A percentile compares a stretch with the other conserved stretches of the same genome.
phyloP scores from a whole-genome alignment of 257 asterid species.

The Jasminum sambac region DNA sequence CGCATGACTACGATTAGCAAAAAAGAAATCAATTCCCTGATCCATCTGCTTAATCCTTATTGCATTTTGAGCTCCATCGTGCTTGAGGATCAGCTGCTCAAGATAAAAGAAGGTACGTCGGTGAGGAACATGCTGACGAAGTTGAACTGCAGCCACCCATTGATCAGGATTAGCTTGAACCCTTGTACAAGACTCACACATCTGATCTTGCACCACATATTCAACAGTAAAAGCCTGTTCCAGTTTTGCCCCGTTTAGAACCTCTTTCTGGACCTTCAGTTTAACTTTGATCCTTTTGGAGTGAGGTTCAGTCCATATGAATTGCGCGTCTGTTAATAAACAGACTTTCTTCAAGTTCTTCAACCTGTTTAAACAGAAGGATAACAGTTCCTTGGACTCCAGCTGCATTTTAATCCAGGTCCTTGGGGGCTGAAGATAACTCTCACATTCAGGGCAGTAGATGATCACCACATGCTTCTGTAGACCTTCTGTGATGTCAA shows the following conservation, averaged over 20 bases:
- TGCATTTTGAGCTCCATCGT: slow-evolving; percentile 21
- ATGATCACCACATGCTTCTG: background rate
- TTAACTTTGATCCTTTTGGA: slow-evolving; percentile 3
- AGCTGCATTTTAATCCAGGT: slow-evolving; percentile 2
- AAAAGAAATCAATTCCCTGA: slow-evolving; percentile 31
- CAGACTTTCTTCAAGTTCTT: slow-evolving; percentile 3
- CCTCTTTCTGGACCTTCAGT: slow-evolving; percentile 24
- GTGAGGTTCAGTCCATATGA: slow-evolving; percentile 7
- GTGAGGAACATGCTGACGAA: slow-evolving; percentile 28
- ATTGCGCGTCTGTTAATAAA: background rate
- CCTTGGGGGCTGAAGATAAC: background rate
- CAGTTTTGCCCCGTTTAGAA: slow-evolving; percentile 23
- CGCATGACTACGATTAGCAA: slow-evolving; percentile 27
- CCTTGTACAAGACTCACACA: slow-evolving; percentile 29
- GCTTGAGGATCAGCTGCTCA: slow-evolving; percentile 31
- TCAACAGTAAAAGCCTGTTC: slow-evolving; percentile 22
- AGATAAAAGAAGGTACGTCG: slow-evolving; percentile 28
- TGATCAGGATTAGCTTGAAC: slow-evolving; percentile 29
- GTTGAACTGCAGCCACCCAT: slow-evolving; percentile 33
- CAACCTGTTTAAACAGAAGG: background rate
- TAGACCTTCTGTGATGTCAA: slow-evolving; percentile 3
- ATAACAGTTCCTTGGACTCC: slow-evolving; percentile 1
- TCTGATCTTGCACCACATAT: slow-evolving; percentile 29
- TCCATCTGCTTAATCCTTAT: slow-evolving; percentile 25
- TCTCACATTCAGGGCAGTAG: background rate